These are phyloP conservation scores for Thermomyces lanuginosus DNA, from an alignment of 2,329 filamentous ascomycete species.

Conservation along the genomic window DNA sequence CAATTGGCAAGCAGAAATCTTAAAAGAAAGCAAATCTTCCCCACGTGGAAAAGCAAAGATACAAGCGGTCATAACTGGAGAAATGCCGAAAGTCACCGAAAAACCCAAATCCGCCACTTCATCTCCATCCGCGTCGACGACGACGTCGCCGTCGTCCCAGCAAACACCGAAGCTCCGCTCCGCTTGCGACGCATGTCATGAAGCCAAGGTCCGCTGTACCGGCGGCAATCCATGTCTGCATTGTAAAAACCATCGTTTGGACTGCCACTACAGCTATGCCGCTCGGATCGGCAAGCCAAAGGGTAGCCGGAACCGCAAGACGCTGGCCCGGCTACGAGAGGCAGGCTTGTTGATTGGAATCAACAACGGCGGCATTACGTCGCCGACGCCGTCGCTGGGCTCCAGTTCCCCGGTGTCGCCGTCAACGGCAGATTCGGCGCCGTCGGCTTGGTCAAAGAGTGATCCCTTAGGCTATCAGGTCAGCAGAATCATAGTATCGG, in stretches of 20 bases:
- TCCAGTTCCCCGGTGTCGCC: neutral
- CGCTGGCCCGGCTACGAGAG: conserved; percentile 5
- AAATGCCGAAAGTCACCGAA: too few relatives aligned
- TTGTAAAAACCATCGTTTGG: conserved; percentile 5
- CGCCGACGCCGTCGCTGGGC: neutral
- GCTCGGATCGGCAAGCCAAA: conserved; percentile 7
- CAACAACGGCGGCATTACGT: conserved; percentile 2
- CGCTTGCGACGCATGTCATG: conserved; percentile 7
- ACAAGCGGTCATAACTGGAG: too few relatives aligned
- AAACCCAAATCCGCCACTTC: neutral
- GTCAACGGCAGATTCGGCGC: neutral
- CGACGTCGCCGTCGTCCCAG: conserved; percentile 1
- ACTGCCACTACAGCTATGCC: conserved; percentile 6
- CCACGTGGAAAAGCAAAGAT: too few relatives aligned
- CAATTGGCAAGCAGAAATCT: too few relatives aligned
- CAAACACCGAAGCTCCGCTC: conserved; percentile 7
- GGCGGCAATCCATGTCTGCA: conserved; percentile 5
- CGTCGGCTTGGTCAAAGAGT: conserved; percentile 2
- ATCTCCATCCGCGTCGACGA: neutral
- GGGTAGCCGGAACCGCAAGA: conserved; percentile 6
- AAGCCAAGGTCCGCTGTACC: conserved; percentile 7
- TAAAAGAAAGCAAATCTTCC: too few relatives aligned
- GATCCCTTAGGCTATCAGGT: neutral
- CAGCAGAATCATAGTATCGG: too few relatives aligned
- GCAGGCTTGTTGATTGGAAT: conserved; percentile 1